Evolutionary conservation across 805 yeast genomes (phyloP).

Genomic region (Peterozyma xylosa): DNA sequence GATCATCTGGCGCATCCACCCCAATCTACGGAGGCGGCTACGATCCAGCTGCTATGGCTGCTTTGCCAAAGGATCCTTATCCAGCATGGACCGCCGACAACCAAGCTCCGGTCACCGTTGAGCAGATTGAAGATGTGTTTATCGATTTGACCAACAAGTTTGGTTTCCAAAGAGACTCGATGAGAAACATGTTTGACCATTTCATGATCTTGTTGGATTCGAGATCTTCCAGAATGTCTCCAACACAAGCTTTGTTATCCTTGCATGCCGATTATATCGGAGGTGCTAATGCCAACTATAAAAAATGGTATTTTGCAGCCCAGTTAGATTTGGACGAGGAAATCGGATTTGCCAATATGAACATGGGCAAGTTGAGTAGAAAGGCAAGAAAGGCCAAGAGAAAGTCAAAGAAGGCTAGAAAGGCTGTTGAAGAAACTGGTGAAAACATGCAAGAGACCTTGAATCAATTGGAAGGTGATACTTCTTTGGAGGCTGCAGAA

Average conservation of each 20-base stretch:
- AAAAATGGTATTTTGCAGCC: constrained; percentile 85
- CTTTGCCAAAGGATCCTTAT: constrained; percentile 85
- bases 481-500: constrained; percentile 77
- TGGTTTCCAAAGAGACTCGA: constrained; percentile 88
- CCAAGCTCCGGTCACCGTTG: constrained; percentile 77
- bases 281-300: constrained; percentile 79
- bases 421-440: constrained; percentile 60
- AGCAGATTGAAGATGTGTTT: constrained; percentile 81
- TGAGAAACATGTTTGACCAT: constrained; percentile 87
- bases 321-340: constrained; percentile 82
- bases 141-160: constrained; percentile 77
- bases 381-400: constrained; percentile 77
- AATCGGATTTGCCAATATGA: constrained; percentile 78
- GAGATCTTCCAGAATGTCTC: constrained; percentile 82
- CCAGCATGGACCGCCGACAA: constrained; percentile 99
- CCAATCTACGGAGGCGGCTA: constrained; percentile 68
- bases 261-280: constrained; percentile 86
- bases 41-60: constrained; percentile 41
- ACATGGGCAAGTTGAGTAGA: constrained; percentile 64
- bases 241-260: constrained; percentile 76
- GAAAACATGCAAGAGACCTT: constrained; percentile 51
- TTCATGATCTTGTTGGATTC: constrained; percentile 81
- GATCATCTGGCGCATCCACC: constrained; percentile 91
- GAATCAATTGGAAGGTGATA: constrained; percentile 72
- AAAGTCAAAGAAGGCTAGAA: constrained; percentile 70